Base-by-base conservation (phyloP, 108 stramenopile species). In the Cylindrotheca fusiformis region DNA sequence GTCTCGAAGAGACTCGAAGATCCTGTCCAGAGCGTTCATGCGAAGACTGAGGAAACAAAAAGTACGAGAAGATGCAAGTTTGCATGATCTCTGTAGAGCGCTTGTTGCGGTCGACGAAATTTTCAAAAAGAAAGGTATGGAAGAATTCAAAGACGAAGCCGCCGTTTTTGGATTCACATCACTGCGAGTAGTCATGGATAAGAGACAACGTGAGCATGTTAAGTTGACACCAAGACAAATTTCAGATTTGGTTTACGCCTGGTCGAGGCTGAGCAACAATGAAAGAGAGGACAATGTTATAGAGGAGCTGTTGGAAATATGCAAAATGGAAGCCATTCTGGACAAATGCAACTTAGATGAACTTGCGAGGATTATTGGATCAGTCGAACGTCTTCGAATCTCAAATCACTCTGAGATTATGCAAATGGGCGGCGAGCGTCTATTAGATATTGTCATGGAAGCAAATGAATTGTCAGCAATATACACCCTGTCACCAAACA, bases 91-190 rank as follows among this genome's bases (percentile, higher is more conserved):
- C 44, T 56, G 53, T 27, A 70, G 61, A 32, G 60, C 61, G 10
- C 26, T 74, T 19, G 52, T 51, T 32, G 65, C 66, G 2, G 57
- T 61, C 29, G 51, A 58, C 27, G 44, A 60, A 27, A 29, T 73
- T 29, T 29, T 57, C 20, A 27, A 65, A 8, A 48, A 33, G 5
- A 54, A 48, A 2, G 47, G 28, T 2, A 52, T 63, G 60, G 30
- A 23, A 27, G 29, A 50, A 17, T 33, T 71, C 46, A 61, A 63
- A 49, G 69, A 71, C 32, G 69, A 71, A 52, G 55, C 55, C 17
- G 69, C 61, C n/a, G 63, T 71, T 10, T 63, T 71, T 63, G 69
- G 54, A 48, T 71, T 63, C 47, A 63, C 69, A 4, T 10, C 48
- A 8, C 30, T 67, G 25, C 52, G 66, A 19, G 57, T 41, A 6